Evolutionary conservation across 257 asterid genomes (phyloP).

Genomic region (Solanum arcanum): DNA sequence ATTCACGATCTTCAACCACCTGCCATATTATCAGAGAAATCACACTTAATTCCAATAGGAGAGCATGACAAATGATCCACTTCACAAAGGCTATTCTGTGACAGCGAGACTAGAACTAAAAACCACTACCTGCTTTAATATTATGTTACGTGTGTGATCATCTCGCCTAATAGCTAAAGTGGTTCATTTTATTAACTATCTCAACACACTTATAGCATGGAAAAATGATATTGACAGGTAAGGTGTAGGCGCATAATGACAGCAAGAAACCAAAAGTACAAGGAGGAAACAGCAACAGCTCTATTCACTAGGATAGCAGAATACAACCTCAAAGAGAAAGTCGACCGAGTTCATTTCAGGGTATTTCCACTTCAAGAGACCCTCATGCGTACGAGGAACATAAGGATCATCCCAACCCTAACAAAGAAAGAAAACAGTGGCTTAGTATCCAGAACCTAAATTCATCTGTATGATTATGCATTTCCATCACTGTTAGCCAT

Average conservation of each 20-base stretch:
- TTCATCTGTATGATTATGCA: not conserved
- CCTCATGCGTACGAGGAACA: slow-evolving; percentile 91
- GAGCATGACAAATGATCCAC: not conserved
- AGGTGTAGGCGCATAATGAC: not conserved
- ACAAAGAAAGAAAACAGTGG: not conserved
- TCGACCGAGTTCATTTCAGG: slow-evolving; percentile 93
- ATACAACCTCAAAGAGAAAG: slow-evolving; percentile 86
- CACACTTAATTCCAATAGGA: not conserved
- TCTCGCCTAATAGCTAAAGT: not conserved
- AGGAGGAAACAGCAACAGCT: not conserved
- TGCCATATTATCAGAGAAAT: slow-evolving; percentile 8
- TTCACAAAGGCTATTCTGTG: not conserved
- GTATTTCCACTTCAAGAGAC: slow-evolving; percentile 98
- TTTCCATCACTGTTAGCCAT: not conserved
- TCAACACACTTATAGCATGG: not conserved
- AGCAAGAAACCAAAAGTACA: not conserved
- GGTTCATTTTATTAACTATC: not conserved
- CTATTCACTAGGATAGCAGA: not conserved
- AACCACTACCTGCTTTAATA: not conserved
- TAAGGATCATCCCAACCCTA: slow-evolving; percentile 99
- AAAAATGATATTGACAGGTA: not conserved
- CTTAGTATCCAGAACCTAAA: not conserved
- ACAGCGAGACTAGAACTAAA: not conserved
- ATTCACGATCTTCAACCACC: slow-evolving; percentile 56
- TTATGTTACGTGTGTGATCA: not conserved